A percentile compares a stretch with the other conserved stretches of the same genome.
These are phyloP conservation scores for Colletotrichum ledebouriae DNA, from an alignment of 2,329 filamentous ascomycete genomes.

Conservation along the genomic window DNA sequence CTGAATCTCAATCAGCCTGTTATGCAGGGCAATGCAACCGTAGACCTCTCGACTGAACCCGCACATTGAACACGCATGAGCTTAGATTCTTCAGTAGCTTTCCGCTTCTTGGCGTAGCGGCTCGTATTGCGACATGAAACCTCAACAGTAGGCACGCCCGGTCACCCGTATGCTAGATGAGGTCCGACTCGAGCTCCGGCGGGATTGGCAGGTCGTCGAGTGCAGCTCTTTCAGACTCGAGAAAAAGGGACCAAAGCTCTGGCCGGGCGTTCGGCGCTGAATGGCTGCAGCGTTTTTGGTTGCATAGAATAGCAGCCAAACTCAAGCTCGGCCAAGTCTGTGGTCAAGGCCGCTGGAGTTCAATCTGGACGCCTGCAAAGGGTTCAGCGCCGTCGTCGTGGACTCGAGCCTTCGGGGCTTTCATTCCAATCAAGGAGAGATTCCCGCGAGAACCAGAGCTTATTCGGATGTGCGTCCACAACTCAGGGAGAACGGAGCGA, in stretches of 20 bases:
- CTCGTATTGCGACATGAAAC: background rate
- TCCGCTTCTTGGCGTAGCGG: conserved; percentile 6
- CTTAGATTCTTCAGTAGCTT: background rate
- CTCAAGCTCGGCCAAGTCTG: background rate
- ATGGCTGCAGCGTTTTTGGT: background rate
- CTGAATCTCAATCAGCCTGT: background rate
- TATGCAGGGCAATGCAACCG: background rate
- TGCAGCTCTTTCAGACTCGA: background rate
- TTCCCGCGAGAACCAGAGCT: background rate
- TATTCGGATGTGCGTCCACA: background rate
- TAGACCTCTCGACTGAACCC: conserved; percentile 3
- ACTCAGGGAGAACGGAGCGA: too few relatives aligned
- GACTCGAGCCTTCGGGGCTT: background rate
- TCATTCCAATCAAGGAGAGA: background rate
- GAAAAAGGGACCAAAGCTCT: conserved; percentile 31
- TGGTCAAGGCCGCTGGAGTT: background rate
- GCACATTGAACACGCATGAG: conserved; percentile 3
- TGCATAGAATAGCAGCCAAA: conserved; percentile 10
- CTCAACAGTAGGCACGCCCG: conserved; percentile 3
- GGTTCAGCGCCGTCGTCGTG: conserved; percentile 6
- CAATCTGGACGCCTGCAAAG: background rate
- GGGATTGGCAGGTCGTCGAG: conserved; percentile 10
- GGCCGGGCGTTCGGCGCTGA: conserved; percentile 32
- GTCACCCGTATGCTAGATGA: conserved; percentile 9
- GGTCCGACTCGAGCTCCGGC: background rate